Percentiles rank a stretch among this genome's conserved stretches.
phyloP scores from a whole-genome alignment of 306 rosid species.

The Sindora glabra region DNA sequence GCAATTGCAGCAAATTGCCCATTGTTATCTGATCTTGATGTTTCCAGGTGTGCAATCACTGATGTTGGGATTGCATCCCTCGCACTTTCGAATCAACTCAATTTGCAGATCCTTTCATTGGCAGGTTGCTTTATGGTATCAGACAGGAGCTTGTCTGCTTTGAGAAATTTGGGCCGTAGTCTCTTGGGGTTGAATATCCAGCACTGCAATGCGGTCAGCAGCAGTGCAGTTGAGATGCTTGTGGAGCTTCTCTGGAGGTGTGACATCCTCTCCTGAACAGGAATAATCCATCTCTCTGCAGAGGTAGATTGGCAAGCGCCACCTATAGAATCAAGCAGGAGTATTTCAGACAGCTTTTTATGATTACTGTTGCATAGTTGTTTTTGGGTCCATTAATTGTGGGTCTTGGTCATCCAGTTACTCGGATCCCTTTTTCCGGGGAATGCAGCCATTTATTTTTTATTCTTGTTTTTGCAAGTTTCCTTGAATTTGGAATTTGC shows the following conservation, averaged over 20 bases:
- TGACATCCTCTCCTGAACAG: conserved; percentile 61
- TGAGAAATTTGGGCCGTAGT: conserved; percentile 47
- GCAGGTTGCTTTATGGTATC: conserved; percentile 59
- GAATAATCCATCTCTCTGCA: conserved; percentile 8
- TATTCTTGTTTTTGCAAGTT: conserved; percentile 73
- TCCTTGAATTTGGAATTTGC: conserved; percentile 45
- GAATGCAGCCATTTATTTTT: conserved; percentile 37
- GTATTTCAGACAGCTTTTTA: conserved; percentile 36
- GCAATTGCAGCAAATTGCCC: conserved; percentile 61
- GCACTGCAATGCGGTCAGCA: conserved; percentile 62
- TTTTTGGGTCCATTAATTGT: conserved; percentile 70
- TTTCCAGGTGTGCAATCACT: conserved; percentile 60
- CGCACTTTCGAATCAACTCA: conserved; percentile 32
- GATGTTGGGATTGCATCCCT: conserved; percentile 64
- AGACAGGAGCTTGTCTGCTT: conserved; percentile 49
- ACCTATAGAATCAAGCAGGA: conserved; percentile 18
- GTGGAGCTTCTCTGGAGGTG: conserved; percentile 61
- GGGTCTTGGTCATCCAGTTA: conserved; percentile 55
- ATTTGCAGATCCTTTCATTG: conserved; percentile 64
- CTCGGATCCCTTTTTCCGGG: conserved; percentile 61
- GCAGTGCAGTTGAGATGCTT: conserved; percentile 42
- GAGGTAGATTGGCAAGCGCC: conserved; percentile 5
- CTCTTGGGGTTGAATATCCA: conserved; percentile 74
- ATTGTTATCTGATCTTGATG: conserved; percentile 59
- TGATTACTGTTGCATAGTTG: conserved; percentile 30